Percentiles rank a stretch among this genome's conserved stretches.
Conservation (phyloP, 345 rosid genomes). For the Lepidium aucheri region DNA sequence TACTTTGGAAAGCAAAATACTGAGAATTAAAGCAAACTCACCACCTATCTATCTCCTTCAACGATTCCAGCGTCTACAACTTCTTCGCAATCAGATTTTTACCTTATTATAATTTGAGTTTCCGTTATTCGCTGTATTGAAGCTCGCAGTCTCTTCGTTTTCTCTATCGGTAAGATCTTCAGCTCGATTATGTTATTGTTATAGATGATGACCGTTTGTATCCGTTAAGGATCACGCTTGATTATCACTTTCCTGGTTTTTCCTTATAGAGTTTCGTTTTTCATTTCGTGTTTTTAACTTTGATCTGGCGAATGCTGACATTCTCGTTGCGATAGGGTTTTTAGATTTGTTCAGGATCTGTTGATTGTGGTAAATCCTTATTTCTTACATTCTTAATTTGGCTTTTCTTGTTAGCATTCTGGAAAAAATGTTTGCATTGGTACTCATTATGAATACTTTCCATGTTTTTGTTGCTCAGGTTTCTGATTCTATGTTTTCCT, state of each 20-base stretch:
- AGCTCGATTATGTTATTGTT: not conserved
- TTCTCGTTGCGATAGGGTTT: not conserved
- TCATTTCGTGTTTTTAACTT: not conserved
- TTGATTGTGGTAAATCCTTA: not conserved
- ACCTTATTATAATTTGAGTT: not conserved
- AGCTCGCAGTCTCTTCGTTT: not conserved
- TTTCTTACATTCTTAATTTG: not conserved
- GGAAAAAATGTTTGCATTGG: not conserved
- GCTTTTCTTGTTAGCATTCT: not conserved
- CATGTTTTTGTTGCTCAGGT: not conserved
- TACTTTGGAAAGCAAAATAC: not conserved
- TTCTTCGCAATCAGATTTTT: not conserved
- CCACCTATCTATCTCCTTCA: not conserved
- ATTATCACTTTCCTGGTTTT: not conserved
- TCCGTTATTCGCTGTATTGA: not conserved
- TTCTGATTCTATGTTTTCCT: not conserved
- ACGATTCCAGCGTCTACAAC: not conserved
- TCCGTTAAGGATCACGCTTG: not conserved
- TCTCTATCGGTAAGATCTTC: slow-evolving; percentile 2
- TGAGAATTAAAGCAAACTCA: not conserved
- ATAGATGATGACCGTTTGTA: not conserved
- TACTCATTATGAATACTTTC: not conserved
- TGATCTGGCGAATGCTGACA: not conserved
- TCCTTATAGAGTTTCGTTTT: not conserved
- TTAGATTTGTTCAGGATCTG: not conserved